Conservation (phyloP, 495 filamentous ascomycete species). For the Hypoxylon fuscum region DNA sequence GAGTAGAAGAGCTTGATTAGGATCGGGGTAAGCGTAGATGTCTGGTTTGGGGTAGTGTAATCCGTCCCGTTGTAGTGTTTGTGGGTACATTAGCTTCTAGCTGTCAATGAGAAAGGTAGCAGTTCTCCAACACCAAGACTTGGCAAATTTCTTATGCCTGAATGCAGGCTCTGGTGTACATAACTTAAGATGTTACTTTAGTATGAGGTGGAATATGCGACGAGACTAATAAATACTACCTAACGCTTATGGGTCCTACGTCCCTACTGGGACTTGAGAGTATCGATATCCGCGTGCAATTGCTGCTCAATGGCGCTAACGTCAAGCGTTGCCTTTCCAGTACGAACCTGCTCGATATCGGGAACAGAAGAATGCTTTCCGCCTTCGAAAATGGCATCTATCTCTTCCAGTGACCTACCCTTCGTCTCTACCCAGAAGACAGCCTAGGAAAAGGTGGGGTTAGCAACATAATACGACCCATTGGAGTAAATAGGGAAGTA, state of each 20-base stretch:
- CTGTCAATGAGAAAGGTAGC: neutral
- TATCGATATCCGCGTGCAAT: slow-evolving; percentile 60
- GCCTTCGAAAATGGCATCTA: slow-evolving; percentile 49
- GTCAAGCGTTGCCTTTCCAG: slow-evolving; percentile 56
- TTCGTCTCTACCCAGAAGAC: slow-evolving; percentile 46
- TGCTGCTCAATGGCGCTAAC: slow-evolving; percentile 75
- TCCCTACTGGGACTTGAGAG: neutral
- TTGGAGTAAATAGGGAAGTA: slow-evolving; percentile 1
- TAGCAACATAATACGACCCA: neutral
- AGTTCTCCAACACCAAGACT: slow-evolving; percentile 23
- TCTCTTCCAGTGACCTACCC: slow-evolving; percentile 47
- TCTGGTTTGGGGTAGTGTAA: slow-evolving; percentile 8
- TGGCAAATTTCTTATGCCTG: slow-evolving; percentile 3
- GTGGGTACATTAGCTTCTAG: neutral
- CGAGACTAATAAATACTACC: too few relatives aligned
- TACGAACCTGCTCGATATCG: slow-evolving; percentile 52
- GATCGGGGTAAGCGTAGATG: neutral
- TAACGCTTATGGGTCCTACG: too few relatives aligned
- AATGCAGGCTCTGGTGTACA: neutral
- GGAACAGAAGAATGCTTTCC: slow-evolving; percentile 56
- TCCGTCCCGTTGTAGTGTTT: neutral
- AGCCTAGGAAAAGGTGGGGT: slow-evolving; percentile 18
- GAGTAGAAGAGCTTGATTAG: slow-evolving; percentile 7
- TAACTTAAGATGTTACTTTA: neutral
- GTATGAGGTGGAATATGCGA: neutral